Evolutionary conservation across 1,284 basidiomycete species (phyloP).

Genomic region (Ceratobasidium sp.): DNA sequence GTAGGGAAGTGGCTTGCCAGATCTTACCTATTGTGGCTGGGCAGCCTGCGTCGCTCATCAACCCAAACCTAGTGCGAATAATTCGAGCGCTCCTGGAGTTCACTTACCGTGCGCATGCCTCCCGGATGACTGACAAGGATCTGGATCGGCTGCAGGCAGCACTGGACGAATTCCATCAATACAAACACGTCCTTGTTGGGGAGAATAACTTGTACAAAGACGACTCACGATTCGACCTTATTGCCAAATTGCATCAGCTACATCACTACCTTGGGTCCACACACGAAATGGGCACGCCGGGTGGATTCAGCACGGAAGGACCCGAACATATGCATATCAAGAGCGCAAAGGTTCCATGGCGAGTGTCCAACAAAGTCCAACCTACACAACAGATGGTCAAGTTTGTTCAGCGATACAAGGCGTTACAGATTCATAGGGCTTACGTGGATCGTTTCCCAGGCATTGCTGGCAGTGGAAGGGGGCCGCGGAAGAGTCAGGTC

Average conservation of each 20-base stretch:
- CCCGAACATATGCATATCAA: slow-evolving; percentile 44
- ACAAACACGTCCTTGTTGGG: slow-evolving; percentile 43
- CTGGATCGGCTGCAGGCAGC: slow-evolving; percentile 38
- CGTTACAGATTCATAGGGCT: not conserved
- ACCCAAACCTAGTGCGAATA: not conserved
- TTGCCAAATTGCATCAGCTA: slow-evolving; percentile 41
- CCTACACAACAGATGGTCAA: slow-evolving; percentile 1
- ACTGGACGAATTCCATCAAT: slow-evolving; percentile 44
- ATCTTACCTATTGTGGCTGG: slow-evolving; percentile 10
- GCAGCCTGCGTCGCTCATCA: not conserved
- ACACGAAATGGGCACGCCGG: slow-evolving; percentile 36
- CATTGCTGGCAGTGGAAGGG: too few species aligned
- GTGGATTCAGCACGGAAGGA: slow-evolving; percentile 43
- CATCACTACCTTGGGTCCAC: slow-evolving; percentile 33
- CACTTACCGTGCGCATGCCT: not conserved
- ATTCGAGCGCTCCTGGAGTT: not conserved
- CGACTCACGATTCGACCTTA: slow-evolving; percentile 44
- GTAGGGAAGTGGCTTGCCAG: slow-evolving; percentile 50
- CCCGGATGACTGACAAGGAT: not conserved
- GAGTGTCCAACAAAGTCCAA: slow-evolving; percentile 17
- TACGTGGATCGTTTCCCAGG: not conserved
- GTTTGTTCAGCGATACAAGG: slow-evolving; percentile 8
- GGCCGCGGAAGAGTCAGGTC: too few species aligned
- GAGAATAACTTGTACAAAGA: not conserved
- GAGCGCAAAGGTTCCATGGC: slow-evolving; percentile 8